phyloP scores from a whole-genome alignment of 768 basidiomycete species.

The Panaeolus cyanescens region DNA sequence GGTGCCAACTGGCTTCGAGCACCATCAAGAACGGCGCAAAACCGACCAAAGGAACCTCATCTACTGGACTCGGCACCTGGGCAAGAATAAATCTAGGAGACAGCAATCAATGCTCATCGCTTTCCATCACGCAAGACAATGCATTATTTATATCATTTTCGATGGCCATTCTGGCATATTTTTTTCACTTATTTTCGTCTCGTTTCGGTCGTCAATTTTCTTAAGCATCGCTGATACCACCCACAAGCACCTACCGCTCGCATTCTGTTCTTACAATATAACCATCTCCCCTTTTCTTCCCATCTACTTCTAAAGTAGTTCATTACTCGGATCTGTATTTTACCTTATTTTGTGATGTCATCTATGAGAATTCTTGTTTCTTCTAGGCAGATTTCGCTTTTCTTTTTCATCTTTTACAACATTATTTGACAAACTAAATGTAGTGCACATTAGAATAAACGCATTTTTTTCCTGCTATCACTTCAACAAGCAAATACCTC shows the following conservation, averaged over 20 bases:
- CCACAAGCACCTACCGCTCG: neutral
- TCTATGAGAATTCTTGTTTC: neutral
- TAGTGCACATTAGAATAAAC: too few species aligned
- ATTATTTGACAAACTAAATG: too few species aligned
- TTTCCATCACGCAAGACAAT: neutral
- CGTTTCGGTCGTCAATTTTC: neutral
- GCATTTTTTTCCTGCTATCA: too few species aligned
- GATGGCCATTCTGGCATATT: neutral
- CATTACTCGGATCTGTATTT: neutral
- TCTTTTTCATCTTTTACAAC: too few species aligned
- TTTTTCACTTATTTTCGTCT: neutral
- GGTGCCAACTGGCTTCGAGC: slow-evolving; percentile 8
- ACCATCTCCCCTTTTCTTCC: neutral
- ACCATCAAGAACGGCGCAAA: neutral
- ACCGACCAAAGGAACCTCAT: neutral
- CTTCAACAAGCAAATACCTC: too few species aligned
- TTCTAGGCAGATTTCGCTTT: neutral
- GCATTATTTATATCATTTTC: neutral
- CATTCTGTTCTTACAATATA: neutral
- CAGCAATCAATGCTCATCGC: too few species aligned
- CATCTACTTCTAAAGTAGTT: neutral
- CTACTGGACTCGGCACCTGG: neutral
- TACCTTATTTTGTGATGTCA: slow-evolving; percentile 2
- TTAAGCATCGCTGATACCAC: neutral
- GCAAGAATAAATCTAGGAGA: neutral